Evolutionary conservation across 2,329 filamentous ascomycete genomes (phyloP).

Genomic region (Ilyonectria robusta): DNA sequence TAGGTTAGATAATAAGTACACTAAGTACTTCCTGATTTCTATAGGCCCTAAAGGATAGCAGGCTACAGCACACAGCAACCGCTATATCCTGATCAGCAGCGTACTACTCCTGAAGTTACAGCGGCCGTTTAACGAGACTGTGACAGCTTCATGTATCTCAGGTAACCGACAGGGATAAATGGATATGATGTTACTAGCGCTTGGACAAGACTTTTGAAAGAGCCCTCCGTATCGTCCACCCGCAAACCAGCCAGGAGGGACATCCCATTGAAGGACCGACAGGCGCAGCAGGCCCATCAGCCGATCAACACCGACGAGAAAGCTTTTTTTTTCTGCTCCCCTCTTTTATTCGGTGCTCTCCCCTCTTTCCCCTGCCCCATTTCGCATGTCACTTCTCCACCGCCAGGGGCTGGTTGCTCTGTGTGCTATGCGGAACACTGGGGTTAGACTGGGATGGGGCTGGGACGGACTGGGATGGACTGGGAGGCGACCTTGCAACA

Average conservation of each 20-base stretch:
- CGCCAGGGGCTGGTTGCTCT: slow-evolving; percentile 23
- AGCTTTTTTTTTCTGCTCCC: slow-evolving; percentile 33
- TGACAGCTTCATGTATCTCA: too few species aligned
- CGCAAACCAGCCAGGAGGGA: neutral
- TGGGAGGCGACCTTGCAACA: slow-evolving; percentile 12
- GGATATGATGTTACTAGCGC: too few species aligned
- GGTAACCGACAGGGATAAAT: too few species aligned
- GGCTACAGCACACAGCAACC: too few species aligned
- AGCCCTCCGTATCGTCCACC: too few species aligned
- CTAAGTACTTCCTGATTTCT: too few species aligned
- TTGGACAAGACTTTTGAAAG: too few species aligned
- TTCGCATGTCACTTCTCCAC: slow-evolving; percentile 40
- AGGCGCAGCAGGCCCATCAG: slow-evolving; percentile 20
- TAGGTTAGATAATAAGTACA: too few species aligned
- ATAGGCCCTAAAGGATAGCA: too few species aligned
- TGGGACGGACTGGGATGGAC: neutral
- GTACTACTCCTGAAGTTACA: too few species aligned
- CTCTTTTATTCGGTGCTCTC: slow-evolving; percentile 37
- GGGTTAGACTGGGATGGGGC: neutral
- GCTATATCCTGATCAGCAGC: too few species aligned
- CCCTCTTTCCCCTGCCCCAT: slow-evolving; percentile 26
- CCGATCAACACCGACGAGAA: slow-evolving; percentile 33
- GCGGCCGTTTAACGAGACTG: too few species aligned
- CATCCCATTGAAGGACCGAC: slow-evolving; percentile 12
- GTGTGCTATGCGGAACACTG: slow-evolving; percentile 25